Percentiles rank a stretch among this genome's conserved stretches.
phyloP scores from a whole-genome alignment of 2,329 filamentous ascomycete genomes.

The Thielaviopsis ethacetica region DNA sequence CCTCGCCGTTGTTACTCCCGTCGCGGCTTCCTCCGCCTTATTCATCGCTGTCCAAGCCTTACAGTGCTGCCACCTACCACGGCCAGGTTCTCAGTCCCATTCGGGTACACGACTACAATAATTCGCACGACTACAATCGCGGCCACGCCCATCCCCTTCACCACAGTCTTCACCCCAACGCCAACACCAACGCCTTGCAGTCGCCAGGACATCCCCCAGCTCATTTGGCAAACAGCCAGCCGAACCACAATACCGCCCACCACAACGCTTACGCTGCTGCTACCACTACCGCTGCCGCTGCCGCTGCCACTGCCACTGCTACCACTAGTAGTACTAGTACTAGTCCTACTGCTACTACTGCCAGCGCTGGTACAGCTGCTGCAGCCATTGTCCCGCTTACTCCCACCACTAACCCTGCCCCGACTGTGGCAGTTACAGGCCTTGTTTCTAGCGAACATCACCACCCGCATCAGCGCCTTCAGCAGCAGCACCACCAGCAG shows the following conservation, averaged over 20 bases:
- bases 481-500: slow-evolving; percentile 27
- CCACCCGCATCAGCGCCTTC: slow-evolving; percentile 41
- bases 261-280: slow-evolving; percentile 2
- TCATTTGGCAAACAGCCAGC: slow-evolving; percentile 3
- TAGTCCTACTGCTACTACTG: background rate
- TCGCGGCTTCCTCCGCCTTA: slow-evolving; percentile 8
- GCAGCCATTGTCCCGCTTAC: background rate
- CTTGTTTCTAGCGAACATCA: slow-evolving; percentile 1
- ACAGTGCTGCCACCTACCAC: background rate
- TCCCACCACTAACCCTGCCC: background rate
- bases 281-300: background rate
- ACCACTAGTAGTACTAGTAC: background rate
- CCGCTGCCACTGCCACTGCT: background rate
- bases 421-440: background rate
- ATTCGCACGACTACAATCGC: slow-evolving; percentile 10
- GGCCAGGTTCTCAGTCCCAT: slow-evolving; percentile 1
- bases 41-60: background rate
- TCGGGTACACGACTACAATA: slow-evolving; percentile 8
- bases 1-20: slow-evolving; percentile 6
- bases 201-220: slow-evolving; percentile 3
- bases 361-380: background rate
- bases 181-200: background rate
- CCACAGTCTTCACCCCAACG: background rate
- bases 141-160: background rate
- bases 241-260: slow-evolving; percentile 1